phyloP scores from a whole-genome alignment of 768 basidiomycete genomes.

The Kwoniella dendrophila region DNA sequence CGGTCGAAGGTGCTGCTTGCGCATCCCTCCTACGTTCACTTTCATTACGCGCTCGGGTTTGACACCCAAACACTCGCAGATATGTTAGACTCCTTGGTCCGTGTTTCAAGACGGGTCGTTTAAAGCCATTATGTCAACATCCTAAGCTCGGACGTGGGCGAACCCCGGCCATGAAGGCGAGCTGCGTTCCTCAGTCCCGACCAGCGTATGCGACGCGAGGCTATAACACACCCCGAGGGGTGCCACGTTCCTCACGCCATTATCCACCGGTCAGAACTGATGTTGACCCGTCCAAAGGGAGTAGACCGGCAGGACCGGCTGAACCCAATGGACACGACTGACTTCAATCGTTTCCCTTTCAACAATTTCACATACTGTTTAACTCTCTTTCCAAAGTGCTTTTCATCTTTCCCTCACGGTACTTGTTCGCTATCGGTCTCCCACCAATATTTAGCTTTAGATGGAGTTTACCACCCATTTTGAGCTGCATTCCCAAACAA shows the following conservation, averaged over 20 bases:
- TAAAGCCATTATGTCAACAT: conserved; percentile 78
- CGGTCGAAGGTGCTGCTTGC: conserved; percentile 73
- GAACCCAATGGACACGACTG: conserved; percentile 66
- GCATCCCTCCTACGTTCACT: conserved; percentile 67
- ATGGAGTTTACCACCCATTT: conserved; percentile 81
- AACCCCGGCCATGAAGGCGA: conserved; percentile 63
- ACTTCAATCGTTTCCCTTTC: conserved; percentile 76
- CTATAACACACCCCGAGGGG: conserved; percentile 69
- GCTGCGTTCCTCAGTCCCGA: conserved; percentile 69
- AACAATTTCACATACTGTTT: conserved; percentile 80
- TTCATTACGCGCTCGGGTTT: conserved; percentile 71
- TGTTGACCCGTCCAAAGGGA: conserved; percentile 68
- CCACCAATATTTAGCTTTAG: conserved; percentile 81
- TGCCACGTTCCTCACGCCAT: conserved; percentile 67
- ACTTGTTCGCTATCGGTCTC: conserved; percentile 83
- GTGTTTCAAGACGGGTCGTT: conserved; percentile 81
- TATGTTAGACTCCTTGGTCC: conserved; percentile 86
- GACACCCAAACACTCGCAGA: conserved; percentile 76
- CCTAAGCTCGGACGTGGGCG: conserved; percentile 68
- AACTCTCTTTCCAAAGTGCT: conserved; percentile 79
- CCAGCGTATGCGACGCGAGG: conserved; percentile 62
- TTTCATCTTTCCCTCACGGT: conserved; percentile 81
- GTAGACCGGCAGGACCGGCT: conserved; percentile 64
- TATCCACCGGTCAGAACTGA: conserved; percentile 68
- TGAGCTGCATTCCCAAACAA: conserved; percentile 84